These are phyloP conservation scores for Cavenderia fasciculata DNA, from an alignment of 78 protist genomes.

Conservation along the genomic window DNA sequence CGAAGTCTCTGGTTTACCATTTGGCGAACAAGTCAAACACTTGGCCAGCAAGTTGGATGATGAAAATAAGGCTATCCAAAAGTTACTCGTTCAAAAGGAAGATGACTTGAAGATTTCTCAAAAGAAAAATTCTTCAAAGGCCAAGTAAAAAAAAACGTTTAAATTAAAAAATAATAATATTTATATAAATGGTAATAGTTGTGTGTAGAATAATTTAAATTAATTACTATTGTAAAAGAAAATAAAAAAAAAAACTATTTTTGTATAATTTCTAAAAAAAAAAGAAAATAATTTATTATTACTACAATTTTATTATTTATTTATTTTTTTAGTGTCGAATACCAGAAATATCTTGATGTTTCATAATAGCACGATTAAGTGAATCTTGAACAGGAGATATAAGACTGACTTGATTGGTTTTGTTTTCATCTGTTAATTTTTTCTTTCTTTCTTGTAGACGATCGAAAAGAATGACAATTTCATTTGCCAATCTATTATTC, in stretches of 20 bases:
- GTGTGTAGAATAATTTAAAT: too few species aligned
- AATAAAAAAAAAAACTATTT: too few species aligned
- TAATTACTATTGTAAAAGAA: too few species aligned
- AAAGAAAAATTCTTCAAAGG: too few species aligned
- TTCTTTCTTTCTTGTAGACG: neutral
- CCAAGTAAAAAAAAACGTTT: too few species aligned
- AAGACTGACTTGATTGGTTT: slow-evolving; percentile 11
- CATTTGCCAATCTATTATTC: neutral
- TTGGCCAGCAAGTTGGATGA: slow-evolving; percentile 56
- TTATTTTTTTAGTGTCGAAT: too few species aligned
- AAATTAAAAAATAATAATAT: too few species aligned
- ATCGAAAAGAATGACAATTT: neutral
- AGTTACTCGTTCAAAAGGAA: slow-evolving; percentile 30
- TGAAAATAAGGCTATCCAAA: slow-evolving; percentile 41
- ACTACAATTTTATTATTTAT: too few species aligned
- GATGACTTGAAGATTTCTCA: slow-evolving; percentile 16
- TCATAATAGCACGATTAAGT: slow-evolving; percentile 28
- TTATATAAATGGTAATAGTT: too few species aligned
- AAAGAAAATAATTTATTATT: too few species aligned
- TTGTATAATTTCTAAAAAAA: too few species aligned
- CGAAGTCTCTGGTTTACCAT: slow-evolving; percentile 70
- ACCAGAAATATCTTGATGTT: neutral
- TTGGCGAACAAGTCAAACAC: slow-evolving; percentile 70
- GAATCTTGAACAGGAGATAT: slow-evolving; percentile 8
- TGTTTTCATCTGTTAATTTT: neutral